phyloP scores from a whole-genome alignment of 306 rosid species.

The Sophora flavescens region DNA sequence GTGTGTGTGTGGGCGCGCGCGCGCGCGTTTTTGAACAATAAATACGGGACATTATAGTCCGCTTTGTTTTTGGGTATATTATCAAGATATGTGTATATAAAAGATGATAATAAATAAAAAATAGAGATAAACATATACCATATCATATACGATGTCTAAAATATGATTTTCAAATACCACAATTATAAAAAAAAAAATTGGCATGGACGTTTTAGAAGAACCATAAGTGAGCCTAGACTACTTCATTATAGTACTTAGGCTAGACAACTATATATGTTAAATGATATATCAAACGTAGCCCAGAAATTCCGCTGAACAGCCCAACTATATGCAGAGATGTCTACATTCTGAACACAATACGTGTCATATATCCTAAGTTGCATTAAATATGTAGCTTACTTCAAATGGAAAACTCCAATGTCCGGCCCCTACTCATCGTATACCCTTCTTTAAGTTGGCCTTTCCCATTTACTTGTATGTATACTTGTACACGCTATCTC shows the following conservation, averaged over 20 bases:
- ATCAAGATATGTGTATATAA: no score
- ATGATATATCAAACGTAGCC: constrained; percentile 46
- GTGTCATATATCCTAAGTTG: constrained; percentile 33
- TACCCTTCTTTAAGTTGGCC: constrained; percentile 41
- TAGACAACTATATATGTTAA: constrained; percentile 38
- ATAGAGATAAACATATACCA: no score
- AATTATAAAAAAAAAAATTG: no score
- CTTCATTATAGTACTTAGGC: not conserved
- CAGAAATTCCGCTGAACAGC: constrained; percentile 56
- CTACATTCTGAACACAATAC: constrained; percentile 16
- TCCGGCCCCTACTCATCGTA: constrained; percentile 46
- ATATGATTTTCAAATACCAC: no score
- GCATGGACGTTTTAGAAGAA: no score
- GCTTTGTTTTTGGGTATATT: no score
- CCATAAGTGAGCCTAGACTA: constrained; percentile 16
- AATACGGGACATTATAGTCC: no score
- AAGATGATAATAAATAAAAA: no score
- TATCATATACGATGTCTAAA: no score
- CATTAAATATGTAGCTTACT: constrained; percentile 48
- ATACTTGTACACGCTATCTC: constrained; percentile 45
- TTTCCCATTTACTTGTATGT: constrained; percentile 20
- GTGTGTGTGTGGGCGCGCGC: no score
- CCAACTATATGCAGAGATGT: constrained; percentile 42
- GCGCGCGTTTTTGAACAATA: no score
- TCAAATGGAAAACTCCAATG: constrained; percentile 49